Conservation (phyloP, 202 grass and related monocot species). For the Zizania palustris region DNA sequence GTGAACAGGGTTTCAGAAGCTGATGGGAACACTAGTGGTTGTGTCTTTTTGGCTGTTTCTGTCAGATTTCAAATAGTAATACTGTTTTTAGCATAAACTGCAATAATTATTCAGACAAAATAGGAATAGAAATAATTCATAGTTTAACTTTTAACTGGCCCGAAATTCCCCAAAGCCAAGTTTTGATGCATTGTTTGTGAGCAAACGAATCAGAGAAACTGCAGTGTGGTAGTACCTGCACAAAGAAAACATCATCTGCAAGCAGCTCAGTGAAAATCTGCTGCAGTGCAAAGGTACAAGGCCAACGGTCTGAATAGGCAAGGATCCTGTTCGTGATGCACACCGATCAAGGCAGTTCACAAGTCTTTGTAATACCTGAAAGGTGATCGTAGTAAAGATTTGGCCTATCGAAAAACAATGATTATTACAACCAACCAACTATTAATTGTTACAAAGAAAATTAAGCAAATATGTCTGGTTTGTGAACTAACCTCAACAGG, state of each 20-base stretch:
- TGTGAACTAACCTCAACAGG: slow-evolving; percentile 68
- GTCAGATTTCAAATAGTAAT: neutral
- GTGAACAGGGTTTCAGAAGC: neutral
- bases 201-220: slow-evolving; percentile 7
- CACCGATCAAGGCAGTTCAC: slow-evolving; percentile 91
- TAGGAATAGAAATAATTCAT: neutral
- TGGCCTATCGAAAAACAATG: slow-evolving; percentile 2
- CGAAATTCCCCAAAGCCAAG: neutral
- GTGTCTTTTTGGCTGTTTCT: neutral
- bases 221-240: slow-evolving; percentile 62
- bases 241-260: slow-evolving; percentile 95
- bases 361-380: slow-evolving; percentile 94
- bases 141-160: neutral
- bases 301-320: slow-evolving; percentile 87
- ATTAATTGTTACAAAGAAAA: slow-evolving; percentile 9
- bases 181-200: neutral
- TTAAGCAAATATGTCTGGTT: slow-evolving; percentile 25
- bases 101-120: neutral
- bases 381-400: slow-evolving; percentile 38
- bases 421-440: slow-evolving; percentile 30
- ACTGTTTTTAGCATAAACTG: neutral
- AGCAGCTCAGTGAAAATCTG: slow-evolving; percentile 92
- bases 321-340: slow-evolving; percentile 92
- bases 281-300: slow-evolving; percentile 91
- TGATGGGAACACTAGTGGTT: neutral